Conservation (phyloP, 305 asterid genomes). For the Salvia sclarea region DNA sequence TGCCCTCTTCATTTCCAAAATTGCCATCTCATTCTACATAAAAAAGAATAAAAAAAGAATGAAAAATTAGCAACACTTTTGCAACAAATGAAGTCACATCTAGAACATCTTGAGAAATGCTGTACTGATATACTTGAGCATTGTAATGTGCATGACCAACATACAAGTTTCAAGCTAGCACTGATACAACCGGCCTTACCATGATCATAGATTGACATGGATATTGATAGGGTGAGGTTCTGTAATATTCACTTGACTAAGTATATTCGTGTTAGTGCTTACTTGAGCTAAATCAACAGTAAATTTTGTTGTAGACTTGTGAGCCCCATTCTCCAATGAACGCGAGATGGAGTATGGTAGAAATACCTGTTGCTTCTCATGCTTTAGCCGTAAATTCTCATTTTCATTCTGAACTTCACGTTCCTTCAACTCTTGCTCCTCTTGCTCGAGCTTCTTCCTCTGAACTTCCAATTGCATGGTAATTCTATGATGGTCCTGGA, state of each 20-base stretch:
- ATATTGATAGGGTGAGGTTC: neutral
- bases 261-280: neutral
- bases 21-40: slow-evolving; percentile 55
- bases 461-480: slow-evolving; percentile 37
- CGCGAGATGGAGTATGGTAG: slow-evolving; percentile 13
- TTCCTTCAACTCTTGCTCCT: slow-evolving; percentile 46
- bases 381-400: slow-evolving; percentile 35
- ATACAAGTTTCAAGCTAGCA: slow-evolving; percentile 1
- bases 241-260: neutral
- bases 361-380: slow-evolving; percentile 46
- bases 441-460: slow-evolving; percentile 40
- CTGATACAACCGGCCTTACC: neutral
- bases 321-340: neutral
- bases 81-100: slow-evolving; percentile 1
- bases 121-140: neutral
- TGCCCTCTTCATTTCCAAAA: slow-evolving; percentile 50
- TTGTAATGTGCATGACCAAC: neutral
- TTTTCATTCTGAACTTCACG: slow-evolving; percentile 49
- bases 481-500: slow-evolving; percentile 36
- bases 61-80: slow-evolving; percentile 6
- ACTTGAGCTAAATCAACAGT: neutral
- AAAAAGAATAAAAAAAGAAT: neutral
- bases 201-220: neutral
- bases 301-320: neutral
- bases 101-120: slow-evolving; percentile 3